A percentile compares a stretch with the other conserved stretches of the same genome.
Evolutionary conservation across 2,329 filamentous ascomycete genomes (phyloP).

Genomic region (Ceratocystis ficicola): DNA sequence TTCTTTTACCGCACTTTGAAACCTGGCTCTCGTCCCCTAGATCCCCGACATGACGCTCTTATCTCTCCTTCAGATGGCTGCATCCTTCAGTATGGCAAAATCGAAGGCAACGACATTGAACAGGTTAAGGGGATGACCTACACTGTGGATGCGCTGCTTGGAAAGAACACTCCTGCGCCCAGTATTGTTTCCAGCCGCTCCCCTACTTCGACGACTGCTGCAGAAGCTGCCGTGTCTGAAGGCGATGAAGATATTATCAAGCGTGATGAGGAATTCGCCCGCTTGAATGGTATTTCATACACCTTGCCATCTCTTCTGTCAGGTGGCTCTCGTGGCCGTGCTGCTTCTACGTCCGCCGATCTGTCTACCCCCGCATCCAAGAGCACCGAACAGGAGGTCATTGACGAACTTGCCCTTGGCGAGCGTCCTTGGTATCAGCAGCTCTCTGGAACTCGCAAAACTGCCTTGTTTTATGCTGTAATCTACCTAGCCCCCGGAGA

Average conservation of each 20-base stretch:
- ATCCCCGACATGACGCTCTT: constrained; percentile 66
- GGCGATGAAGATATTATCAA: constrained; percentile 56
- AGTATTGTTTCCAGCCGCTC: constrained; percentile 36
- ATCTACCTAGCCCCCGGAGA: constrained; percentile 89
- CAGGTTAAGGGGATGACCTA: constrained; percentile 99
- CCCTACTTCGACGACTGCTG: neutral
- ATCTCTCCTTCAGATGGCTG: constrained; percentile 84
- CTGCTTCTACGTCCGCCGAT: constrained; percentile 39
- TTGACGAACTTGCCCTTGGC: constrained; percentile 66
- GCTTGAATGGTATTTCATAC: constrained; percentile 90
- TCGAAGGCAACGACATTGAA: constrained; percentile 88
- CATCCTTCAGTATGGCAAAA: constrained; percentile 81
- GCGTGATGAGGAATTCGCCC: constrained; percentile 83
- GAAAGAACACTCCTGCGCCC: constrained; percentile 47
- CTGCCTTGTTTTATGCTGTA: constrained; percentile 80
- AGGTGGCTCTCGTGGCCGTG: constrained; percentile 43
- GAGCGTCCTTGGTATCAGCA: constrained; percentile 59
- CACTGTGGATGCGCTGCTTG: constrained; percentile 82
- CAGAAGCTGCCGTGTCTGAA: constrained; percentile 24
- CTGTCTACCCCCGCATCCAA: constrained; percentile 66
- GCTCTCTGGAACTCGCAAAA: constrained; percentile 40
- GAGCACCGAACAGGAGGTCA: constrained; percentile 50
- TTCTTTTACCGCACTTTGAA: constrained; percentile 97
- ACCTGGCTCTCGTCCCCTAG: constrained; percentile 72
- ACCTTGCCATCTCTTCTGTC: constrained; percentile 79